These are phyloP conservation scores for Sporisorium graminicola DNA, from an alignment of 1,284 basidiomycete genomes.

Conservation along the genomic window DNA sequence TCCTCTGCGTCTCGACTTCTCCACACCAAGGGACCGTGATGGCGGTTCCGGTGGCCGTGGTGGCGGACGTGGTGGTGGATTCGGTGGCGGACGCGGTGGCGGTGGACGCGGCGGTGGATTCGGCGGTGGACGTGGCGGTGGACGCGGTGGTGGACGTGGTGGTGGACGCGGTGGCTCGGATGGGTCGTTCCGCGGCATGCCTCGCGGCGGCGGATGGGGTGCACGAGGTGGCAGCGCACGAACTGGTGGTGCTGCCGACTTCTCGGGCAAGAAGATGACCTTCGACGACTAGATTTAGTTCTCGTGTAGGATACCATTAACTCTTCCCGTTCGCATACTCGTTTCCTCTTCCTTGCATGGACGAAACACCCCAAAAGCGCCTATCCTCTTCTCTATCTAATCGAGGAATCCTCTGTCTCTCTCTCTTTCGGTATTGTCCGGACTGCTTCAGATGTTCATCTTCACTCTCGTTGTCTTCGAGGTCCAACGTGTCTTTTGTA, in stretches of 20 bases:
- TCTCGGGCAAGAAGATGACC: slow-evolving; percentile 84
- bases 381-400: slow-evolving; percentile 11
- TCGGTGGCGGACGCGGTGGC: slow-evolving; percentile 71
- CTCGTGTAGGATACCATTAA: slow-evolving; percentile 9
- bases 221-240: slow-evolving; percentile 71
- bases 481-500: slow-evolving; percentile 17
- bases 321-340: not conserved
- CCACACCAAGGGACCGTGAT: slow-evolving; percentile 80
- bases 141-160: slow-evolving; percentile 78
- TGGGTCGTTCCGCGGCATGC: slow-evolving; percentile 71
- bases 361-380: slow-evolving; percentile 32
- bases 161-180: slow-evolving; percentile 72
- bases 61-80: slow-evolving; percentile 72
- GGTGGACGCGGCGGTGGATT: slow-evolving; percentile 61
- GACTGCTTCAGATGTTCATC: slow-evolving; percentile 8
- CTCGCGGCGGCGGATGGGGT: slow-evolving; percentile 70
- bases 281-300: slow-evolving; percentile 74
- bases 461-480: not conserved
- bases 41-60: slow-evolving; percentile 72
- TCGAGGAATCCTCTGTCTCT: too few species aligned
- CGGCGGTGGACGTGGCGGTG: slow-evolving; percentile 58
- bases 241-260: slow-evolving; percentile 80
- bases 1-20: slow-evolving; percentile 86
- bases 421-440: too few species aligned
- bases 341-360: not conserved